A percentile compares a stretch with the other conserved stretches of the same genome.
These are phyloP conservation scores for Camelina hispida DNA, from an alignment of 345 rosid species.

Conservation along the genomic window DNA sequence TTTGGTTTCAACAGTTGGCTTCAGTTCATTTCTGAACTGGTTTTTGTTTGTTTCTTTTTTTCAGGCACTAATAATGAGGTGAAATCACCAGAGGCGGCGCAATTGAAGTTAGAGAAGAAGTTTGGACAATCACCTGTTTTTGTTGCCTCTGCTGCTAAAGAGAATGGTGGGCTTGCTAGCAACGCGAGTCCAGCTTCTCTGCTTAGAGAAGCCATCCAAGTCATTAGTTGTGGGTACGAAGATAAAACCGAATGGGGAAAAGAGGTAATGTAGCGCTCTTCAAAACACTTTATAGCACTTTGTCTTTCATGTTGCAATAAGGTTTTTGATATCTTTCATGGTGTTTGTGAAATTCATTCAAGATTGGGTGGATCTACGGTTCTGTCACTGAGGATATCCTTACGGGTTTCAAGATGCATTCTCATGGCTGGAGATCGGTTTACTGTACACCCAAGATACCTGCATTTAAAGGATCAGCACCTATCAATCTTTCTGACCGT, in stretches of 20 bases:
- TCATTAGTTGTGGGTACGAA: constrained; percentile 73
- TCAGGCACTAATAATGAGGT: constrained; percentile 20
- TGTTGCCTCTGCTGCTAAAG: constrained; percentile 58
- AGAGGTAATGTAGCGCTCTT: constrained; percentile 51
- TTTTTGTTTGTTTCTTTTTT: background rate
- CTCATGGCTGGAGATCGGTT: constrained; percentile 81
- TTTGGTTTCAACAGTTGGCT: constrained; percentile 15
- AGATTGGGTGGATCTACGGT: constrained; percentile 73
- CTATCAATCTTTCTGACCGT: constrained; percentile 67
- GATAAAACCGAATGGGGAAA: constrained; percentile 83
- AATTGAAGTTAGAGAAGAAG: constrained; percentile 63
- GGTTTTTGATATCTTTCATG: constrained; percentile 13
- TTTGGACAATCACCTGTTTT: constrained; percentile 76
- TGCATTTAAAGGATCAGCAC: constrained; percentile 69
- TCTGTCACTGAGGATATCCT: constrained; percentile 70
- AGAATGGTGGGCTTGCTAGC: constrained; percentile 60
- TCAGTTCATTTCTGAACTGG: constrained; percentile 5
- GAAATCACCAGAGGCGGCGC: constrained; percentile 38
- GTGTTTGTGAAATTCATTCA: constrained; percentile 29
- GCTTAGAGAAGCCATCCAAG: constrained; percentile 80
- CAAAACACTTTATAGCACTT: background rate
- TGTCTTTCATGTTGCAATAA: constrained; percentile 1
- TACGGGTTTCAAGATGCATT: constrained; percentile 81
- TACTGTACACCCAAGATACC: constrained; percentile 65
- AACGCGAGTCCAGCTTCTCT: constrained; percentile 62